Conservation (phyloP, 225 moss, liverwort and hornwort genomes). For the Physcomitrium patens region DNA sequence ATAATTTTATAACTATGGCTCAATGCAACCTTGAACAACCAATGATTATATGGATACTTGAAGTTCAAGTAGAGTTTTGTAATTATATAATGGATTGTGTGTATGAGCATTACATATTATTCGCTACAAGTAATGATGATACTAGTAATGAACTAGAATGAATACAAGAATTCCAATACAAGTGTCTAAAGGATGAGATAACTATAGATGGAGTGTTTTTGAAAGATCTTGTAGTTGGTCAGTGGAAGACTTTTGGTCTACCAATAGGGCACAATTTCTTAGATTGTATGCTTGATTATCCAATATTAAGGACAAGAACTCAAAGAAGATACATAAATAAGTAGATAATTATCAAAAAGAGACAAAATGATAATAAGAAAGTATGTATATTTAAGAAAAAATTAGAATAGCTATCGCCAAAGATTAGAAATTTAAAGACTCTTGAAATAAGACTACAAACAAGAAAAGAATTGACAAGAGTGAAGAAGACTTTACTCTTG, state of each 20-base stretch:
- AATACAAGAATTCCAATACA: constrained; percentile 77
- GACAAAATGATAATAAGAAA: no score
- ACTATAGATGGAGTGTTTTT: constrained; percentile 87
- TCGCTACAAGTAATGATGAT: constrained; percentile 71
- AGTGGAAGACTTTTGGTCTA: constrained; percentile 85
- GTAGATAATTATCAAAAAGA: no score
- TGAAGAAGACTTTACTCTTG: no score
- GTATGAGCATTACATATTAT: constrained; percentile 67
- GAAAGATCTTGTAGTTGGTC: constrained; percentile 79
- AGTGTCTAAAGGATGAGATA: constrained; percentile 82
- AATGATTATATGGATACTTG: constrained; percentile 85
- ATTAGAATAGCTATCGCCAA: no score
- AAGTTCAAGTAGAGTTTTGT: constrained; percentile 79
- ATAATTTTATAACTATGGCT: constrained; percentile 90
- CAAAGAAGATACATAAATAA: no score
- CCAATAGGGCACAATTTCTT: constrained; percentile 79
- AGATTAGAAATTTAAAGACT: no score
- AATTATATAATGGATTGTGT: constrained; percentile 74
- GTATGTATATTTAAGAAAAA: no score
- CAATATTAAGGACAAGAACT: no score
- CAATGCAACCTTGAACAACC: constrained; percentile 86
- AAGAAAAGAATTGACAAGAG: no score
- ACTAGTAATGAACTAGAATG: constrained; percentile 87
- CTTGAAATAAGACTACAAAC: no score
- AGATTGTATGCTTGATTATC: constrained; percentile 66